A percentile compares a stretch with the other conserved stretches of the same genome.
Evolutionary conservation across 352 stramenopile genomes (phyloP).

Genomic region (Globisporangium heterothallicum): DNA sequence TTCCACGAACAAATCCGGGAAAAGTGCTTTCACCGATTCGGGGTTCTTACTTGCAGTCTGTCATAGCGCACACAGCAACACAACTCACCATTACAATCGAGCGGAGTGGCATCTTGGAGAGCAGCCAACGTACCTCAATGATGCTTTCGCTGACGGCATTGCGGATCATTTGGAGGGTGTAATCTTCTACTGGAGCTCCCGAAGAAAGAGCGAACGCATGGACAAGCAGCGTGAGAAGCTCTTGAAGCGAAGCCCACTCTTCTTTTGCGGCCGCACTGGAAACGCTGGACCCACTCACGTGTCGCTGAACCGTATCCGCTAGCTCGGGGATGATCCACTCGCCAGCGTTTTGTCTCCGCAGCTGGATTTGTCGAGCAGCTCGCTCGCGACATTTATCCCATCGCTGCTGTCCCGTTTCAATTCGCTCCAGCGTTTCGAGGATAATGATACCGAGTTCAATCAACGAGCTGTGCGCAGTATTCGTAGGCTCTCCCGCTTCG

Average conservation of each 20-base stretch:
- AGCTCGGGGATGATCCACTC: conserved; percentile 77
- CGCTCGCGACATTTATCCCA: conserved; percentile 57
- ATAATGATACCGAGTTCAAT: conserved; percentile 71
- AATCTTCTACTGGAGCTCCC: conserved; percentile 44
- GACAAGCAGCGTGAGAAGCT: conserved; percentile 52
- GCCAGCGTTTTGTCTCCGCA: conserved; percentile 32
- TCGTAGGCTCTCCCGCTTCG: conserved; percentile 53
- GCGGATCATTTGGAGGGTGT: conserved; percentile 60
- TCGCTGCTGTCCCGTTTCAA: conserved; percentile 38
- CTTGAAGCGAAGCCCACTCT: conserved; percentile 26
- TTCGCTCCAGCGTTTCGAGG: conserved; percentile 69
- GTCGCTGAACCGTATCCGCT: conserved; percentile 52
- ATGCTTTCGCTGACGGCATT: conserved; percentile 42
- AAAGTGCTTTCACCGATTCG: conserved; percentile 17
- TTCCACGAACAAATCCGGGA: conserved; percentile 28
- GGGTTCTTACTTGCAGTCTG: conserved; percentile 24
- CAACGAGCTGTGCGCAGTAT: conserved; percentile 46
- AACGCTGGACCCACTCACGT: conserved; percentile 10
- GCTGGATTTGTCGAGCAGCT: conserved; percentile 38
- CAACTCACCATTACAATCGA: background rate
- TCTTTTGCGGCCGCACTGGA: conserved; percentile 4
- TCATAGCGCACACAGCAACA: background rate
- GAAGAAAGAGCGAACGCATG: conserved; percentile 60
- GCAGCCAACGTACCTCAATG: conserved; percentile 34
- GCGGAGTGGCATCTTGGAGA: background rate